Base-by-base conservation (phyloP, 2,329 filamentous ascomycete species). In the Xylariaceae sp. region DNA sequence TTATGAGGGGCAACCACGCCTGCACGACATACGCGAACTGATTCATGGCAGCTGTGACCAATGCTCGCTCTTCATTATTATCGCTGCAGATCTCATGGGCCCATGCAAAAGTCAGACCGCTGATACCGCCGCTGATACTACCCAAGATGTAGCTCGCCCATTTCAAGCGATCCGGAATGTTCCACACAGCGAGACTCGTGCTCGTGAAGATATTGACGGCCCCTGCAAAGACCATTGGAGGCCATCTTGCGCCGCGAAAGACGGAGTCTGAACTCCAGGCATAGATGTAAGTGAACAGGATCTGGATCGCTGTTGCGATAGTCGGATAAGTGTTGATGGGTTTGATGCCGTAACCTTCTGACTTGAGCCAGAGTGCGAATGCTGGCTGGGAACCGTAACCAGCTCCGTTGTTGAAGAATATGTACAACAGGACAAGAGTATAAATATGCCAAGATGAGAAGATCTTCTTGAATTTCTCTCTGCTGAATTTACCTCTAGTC, bases 21-120 rank as follows among this genome's bases (percentile, higher is more conserved):
- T 88, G 84, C 41, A 89, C 68, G 1, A 87, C 83, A 54, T 88
- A 87, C 0, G 84, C 84, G 71, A 88, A 78, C 63, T 86, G 79
- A 54, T 88, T 89, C 82, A 88, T 88, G 14, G 75, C 70, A 0
- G 75, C 85, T 1, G 85, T 77, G 0, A 88, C 83, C 4, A 89
- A 71, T 0, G 86, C 84, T 10, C 84, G 73, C 68, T 88, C 85
- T 65, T 89, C 84, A 49, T 84, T 78, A 54, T 78, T 75, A 11
- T 72, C 74, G 36, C 67, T 69, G 60, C 75, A 78, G 40, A 79
- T 77, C 60, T 79, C 76, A 52, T 78, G 73, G 0, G 74, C 74
- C 76, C 76, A 79, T 0, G 75, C 73, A 50, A 76, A 77, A 0
- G 71, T 73, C 10, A 78, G 61, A 0, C 75, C 75, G 14, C 71